phyloP scores from a whole-genome alignment of 495 filamentous ascomycete species.

The Elasticomyces elasticus region DNA sequence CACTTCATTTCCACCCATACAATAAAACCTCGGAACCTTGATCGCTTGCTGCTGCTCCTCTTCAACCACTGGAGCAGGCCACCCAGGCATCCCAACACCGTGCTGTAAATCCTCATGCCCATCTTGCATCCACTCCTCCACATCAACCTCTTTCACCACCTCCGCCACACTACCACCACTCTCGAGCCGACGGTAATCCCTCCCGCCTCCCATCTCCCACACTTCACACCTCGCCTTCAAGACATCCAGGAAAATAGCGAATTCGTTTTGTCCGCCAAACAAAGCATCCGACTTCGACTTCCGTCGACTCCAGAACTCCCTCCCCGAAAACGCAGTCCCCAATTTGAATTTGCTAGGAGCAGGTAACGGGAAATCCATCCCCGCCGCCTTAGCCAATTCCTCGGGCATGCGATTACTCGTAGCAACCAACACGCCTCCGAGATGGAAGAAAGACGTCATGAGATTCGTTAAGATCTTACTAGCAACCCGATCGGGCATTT shows the following conservation, averaged over 20 bases:
- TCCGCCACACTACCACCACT: background rate
- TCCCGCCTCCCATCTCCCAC: slow-evolving; percentile 59
- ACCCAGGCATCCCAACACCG: slow-evolving; percentile 16
- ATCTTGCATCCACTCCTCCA: slow-evolving; percentile 12
- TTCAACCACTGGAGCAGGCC: slow-evolving; percentile 12
- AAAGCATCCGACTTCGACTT: slow-evolving; percentile 25
- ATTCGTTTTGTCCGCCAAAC: slow-evolving; percentile 50
- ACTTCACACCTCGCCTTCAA: slow-evolving; percentile 59
- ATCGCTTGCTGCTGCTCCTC: background rate
- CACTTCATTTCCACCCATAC: background rate
- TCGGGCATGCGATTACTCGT: slow-evolving; percentile 68
- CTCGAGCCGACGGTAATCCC: slow-evolving; percentile 50
- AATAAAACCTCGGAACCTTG: slow-evolving; percentile 4
- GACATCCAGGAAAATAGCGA: slow-evolving; percentile 56
- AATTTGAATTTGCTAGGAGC: too few species aligned
- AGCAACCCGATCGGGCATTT: slow-evolving; percentile 57
- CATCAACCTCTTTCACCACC: slow-evolving; percentile 2
- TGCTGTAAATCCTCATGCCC: slow-evolving; percentile 19
- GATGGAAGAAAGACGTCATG: slow-evolving; percentile 61
- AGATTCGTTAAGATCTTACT: slow-evolving; percentile 61
- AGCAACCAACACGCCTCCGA: slow-evolving; percentile 62
- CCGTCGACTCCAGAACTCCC: slow-evolving; percentile 32
- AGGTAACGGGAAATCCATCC: slow-evolving; percentile 46
- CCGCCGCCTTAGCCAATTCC: slow-evolving; percentile 57
- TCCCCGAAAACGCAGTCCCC: slow-evolving; percentile 40